Conservation (phyloP, 768 basidiomycete genomes). For the Calocera viscosa region DNA sequence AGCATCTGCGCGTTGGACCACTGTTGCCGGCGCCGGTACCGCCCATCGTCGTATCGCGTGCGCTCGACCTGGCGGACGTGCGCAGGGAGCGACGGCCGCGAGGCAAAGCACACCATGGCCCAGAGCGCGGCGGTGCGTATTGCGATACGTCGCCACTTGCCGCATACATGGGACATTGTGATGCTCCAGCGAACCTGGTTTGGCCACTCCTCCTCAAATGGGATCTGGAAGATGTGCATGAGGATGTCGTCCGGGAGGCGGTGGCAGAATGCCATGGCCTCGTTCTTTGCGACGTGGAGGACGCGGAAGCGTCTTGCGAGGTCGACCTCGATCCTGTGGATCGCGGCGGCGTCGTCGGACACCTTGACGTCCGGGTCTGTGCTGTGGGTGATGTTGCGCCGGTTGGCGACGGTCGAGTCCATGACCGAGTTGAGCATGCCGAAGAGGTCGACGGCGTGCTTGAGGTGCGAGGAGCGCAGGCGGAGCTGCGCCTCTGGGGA, state of each 20-base stretch:
- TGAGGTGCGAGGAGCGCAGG: background rate
- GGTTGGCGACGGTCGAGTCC: background rate
- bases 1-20: conserved; percentile 1
- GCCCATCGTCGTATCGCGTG: background rate
- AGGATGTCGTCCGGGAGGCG: conserved; percentile 2
- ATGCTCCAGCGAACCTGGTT: background rate
- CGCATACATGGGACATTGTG: background rate
- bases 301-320: background rate
- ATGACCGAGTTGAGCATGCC: conserved; percentile 3
- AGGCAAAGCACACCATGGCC: background rate
- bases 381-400: conserved; percentile 6
- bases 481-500: background rate
- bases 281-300: background rate
- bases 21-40: background rate
- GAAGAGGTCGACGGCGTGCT: conserved; percentile 7
- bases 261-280: background rate
- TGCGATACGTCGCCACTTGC: background rate
- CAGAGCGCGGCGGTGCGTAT: background rate
- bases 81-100: background rate
- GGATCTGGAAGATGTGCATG: conserved; percentile 5
- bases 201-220: conserved; percentile 1
- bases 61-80: background rate
- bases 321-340: background rate
- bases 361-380: conserved; percentile 4
- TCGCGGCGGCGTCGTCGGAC: background rate